Evolutionary conservation across 208 protist genomes (phyloP).

Genomic region (Trypanosoma lewisi): DNA sequence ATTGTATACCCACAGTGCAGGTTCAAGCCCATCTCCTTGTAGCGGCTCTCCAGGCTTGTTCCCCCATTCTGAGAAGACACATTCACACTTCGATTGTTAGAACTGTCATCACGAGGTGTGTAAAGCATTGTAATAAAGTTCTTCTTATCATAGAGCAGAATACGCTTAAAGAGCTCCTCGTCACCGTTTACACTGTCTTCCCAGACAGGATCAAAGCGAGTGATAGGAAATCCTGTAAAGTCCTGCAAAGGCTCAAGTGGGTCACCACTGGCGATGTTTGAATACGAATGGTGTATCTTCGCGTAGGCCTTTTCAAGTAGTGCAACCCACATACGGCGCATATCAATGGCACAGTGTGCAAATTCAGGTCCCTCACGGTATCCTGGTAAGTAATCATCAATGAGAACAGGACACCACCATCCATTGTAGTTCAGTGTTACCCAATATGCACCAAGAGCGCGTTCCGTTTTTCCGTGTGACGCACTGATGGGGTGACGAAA

Average conservation of each 20-base stretch:
- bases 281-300: slow-evolving; percentile 80
- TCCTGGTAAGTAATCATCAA: slow-evolving; percentile 82
- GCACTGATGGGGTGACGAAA: slow-evolving; percentile 68
- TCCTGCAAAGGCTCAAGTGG: slow-evolving; percentile 69
- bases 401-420: slow-evolving; percentile 74
- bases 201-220: slow-evolving; percentile 61
- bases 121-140: slow-evolving; percentile 67
- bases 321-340: slow-evolving; percentile 79
- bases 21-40: slow-evolving; percentile 57
- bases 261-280: slow-evolving; percentile 78
- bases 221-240: slow-evolving; percentile 76
- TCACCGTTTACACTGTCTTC: slow-evolving; percentile 35
- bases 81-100: slow-evolving; percentile 39
- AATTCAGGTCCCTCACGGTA: slow-evolving; percentile 60
- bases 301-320: slow-evolving; percentile 88
- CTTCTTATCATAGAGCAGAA: slow-evolving; percentile 39
- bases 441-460: slow-evolving; percentile 66
- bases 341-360: slow-evolving; percentile 47
- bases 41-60: slow-evolving; percentile 44
- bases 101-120: slow-evolving; percentile 47
- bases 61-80: slow-evolving; percentile 28
- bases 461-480: slow-evolving; percentile 50
- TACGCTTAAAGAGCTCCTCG: slow-evolving; percentile 54
- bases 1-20: slow-evolving; percentile 70
- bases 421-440: slow-evolving; percentile 80